Conservation (phyloP, 2,329 filamentous ascomycete species). For the Aspergillus thermomutatus region DNA sequence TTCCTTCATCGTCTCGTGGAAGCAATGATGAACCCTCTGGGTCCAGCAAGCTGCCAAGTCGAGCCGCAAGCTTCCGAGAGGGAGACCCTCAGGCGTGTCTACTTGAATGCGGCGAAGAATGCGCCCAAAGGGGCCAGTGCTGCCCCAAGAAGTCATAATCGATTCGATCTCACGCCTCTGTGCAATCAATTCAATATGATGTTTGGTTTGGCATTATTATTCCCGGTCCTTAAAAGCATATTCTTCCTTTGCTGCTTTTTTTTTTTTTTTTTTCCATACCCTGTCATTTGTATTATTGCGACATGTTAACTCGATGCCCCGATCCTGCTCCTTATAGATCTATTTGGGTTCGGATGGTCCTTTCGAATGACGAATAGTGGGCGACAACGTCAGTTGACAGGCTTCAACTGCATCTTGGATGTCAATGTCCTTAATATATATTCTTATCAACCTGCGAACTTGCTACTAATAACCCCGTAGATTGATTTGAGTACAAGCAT, state of each 20-base stretch:
- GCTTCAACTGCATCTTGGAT: neutral
- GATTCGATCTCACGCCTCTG: neutral
- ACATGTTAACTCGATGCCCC: neutral
- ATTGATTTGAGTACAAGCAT: too few species aligned
- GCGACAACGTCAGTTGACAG: neutral
- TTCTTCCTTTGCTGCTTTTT: slow-evolving; percentile 1
- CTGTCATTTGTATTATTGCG: neutral
- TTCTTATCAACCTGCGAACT: neutral
- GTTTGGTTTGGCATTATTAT: neutral
- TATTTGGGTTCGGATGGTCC: neutral
- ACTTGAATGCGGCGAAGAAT: slow-evolving; percentile 48
- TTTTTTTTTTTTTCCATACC: neutral
- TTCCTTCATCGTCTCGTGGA: slow-evolving; percentile 19
- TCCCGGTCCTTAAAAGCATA: neutral
- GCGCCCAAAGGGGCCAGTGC: slow-evolving; percentile 40
- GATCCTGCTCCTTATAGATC: neutral
- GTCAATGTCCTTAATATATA: neutral
- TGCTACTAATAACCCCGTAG: neutral
- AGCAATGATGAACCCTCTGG: slow-evolving; percentile 12
- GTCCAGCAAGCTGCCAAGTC: slow-evolving; percentile 27
- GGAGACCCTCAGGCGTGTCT: slow-evolving; percentile 41
- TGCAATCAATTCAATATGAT: neutral
- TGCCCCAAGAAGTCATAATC: slow-evolving; percentile 35
- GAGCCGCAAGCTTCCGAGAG: slow-evolving; percentile 35
- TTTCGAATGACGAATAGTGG: neutral